Percentiles rank a stretch among this genome's conserved stretches.
phyloP scores from a whole-genome alignment of 1,284 basidiomycete genomes.

The Vanrija sp. region DNA sequence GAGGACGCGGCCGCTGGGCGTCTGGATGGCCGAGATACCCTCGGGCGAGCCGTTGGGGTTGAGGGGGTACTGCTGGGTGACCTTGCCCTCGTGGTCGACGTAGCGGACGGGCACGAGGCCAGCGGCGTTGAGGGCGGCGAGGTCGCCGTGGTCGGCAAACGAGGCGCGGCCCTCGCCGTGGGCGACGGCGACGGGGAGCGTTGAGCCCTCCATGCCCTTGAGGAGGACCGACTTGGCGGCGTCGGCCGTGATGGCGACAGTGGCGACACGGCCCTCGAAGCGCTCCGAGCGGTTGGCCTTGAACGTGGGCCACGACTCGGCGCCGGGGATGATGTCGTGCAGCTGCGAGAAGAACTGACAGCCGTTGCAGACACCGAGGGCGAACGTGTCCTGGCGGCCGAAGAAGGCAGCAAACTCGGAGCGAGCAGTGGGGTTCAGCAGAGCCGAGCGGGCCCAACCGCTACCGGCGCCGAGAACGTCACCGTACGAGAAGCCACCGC shows the following conservation, averaged over 20 bases:
- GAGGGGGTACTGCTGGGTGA: conserved; percentile 76
- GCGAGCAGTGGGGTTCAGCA: conserved; percentile 71
- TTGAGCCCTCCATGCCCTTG: conserved; percentile 77
- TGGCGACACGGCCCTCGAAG: conserved; percentile 82
- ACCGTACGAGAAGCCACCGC: conserved; percentile 97
- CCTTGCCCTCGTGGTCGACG: conserved; percentile 63
- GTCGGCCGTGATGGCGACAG: conserved; percentile 68
- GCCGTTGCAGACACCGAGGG: conserved; percentile 94
- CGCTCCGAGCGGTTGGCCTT: conserved; percentile 83
- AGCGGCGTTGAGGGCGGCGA: conserved; percentile 51
- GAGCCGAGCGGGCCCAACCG: conserved; percentile 93
- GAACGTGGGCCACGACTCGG: conserved; percentile 82
- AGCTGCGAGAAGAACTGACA: conserved; percentile 94
- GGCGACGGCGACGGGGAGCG: conserved; percentile 86
- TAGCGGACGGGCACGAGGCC: conserved; percentile 70
- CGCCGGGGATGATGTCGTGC: conserved; percentile 80
- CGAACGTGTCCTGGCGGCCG: conserved; percentile 71
- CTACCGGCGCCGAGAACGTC: conserved; percentile 96
- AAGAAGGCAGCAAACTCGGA: conserved; percentile 80
- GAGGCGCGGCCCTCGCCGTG: conserved; percentile 90
- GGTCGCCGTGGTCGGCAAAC: conserved; percentile 55
- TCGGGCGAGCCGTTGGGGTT: conserved; percentile 91
- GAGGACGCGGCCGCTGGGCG: conserved; percentile 77
- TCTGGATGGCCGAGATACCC: conserved; percentile 85
- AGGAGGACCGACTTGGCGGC: conserved; percentile 69